Percentiles rank a stretch among this genome's conserved stretches.
These are phyloP conservation scores for Alternaria arbusti DNA, from an alignment of 2,329 filamentous ascomycete genomes.

Conservation along the genomic window DNA sequence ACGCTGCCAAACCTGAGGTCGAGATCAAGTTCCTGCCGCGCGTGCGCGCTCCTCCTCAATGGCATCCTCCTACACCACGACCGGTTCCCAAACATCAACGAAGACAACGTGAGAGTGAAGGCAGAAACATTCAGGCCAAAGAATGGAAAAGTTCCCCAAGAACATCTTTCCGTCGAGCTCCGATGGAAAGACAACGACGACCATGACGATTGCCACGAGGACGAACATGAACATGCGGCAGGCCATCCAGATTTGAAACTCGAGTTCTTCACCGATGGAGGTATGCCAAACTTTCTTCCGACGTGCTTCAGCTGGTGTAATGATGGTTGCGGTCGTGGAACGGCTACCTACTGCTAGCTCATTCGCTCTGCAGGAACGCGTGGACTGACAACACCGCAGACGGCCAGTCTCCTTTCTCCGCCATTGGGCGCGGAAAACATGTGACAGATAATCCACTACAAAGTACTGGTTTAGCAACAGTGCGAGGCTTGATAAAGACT, in stretches of 20 bases:
- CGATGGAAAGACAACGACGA: slow-evolving; percentile 35
- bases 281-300: slow-evolving; percentile 24
- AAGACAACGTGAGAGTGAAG: slow-evolving; percentile 32
- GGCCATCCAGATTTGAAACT: slow-evolving; percentile 45
- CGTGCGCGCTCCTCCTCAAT: slow-evolving; percentile 43
- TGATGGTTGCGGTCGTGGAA: background rate
- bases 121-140: slow-evolving; percentile 36
- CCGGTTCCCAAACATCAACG: slow-evolving; percentile 31
- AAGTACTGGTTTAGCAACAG: slow-evolving; percentile 33
- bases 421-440: slow-evolving; percentile 42
- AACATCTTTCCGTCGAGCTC: slow-evolving; percentile 44
- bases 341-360: slow-evolving; percentile 4
- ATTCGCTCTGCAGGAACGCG: background rate
- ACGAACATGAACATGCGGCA: slow-evolving; percentile 27
- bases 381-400: slow-evolving; percentile 32
- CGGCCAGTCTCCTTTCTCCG: slow-evolving; percentile 43
- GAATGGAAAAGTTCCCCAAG: slow-evolving; percentile 25
- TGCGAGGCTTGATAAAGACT: slow-evolving; percentile 35
- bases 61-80: slow-evolving; percentile 43
- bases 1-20: slow-evolving; percentile 36
- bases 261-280: slow-evolving; percentile 46
- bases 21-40: slow-evolving; percentile 39
- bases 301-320: background rate
- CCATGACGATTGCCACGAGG: slow-evolving; percentile 23
- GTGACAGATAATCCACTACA: slow-evolving; percentile 40